Evolutionary conservation across 352 stramenopile genomes (phyloP).

Genomic region (Elongisporangium senticosum): DNA sequence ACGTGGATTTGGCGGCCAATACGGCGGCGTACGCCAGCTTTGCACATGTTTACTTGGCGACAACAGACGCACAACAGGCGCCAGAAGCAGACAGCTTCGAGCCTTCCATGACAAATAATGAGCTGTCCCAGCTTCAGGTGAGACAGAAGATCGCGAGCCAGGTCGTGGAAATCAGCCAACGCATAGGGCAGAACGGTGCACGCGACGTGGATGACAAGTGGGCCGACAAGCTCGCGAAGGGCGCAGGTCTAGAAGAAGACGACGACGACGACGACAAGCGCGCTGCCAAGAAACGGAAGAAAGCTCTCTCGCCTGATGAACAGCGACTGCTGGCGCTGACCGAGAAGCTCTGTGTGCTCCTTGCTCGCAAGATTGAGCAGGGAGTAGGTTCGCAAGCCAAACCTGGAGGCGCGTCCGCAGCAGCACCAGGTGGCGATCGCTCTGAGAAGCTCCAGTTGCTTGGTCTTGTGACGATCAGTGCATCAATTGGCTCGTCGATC

Average conservation of each 20-base stretch:
- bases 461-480: conserved; percentile 53
- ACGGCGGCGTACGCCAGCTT: conserved; percentile 28
- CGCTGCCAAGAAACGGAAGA: conserved; percentile 36
- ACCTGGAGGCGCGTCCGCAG: background rate
- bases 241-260: conserved; percentile 40
- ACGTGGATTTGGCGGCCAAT: conserved; percentile 6
- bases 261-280: conserved; percentile 26
- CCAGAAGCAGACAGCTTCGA: conserved; percentile 9
- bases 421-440: conserved; percentile 28
- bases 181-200: conserved; percentile 17
- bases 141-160: conserved; percentile 52
- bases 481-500: conserved; percentile 44
- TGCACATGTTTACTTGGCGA: conserved; percentile 21
- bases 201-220: conserved; percentile 48
- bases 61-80: background rate
- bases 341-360: conserved; percentile 59
- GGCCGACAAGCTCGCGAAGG: conserved; percentile 48
- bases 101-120: conserved; percentile 8
- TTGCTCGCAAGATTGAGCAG: conserved; percentile 29
- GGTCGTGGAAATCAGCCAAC: conserved; percentile 45
- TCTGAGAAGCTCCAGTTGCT: conserved; percentile 62
- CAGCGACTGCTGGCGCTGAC: conserved; percentile 65
- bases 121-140: conserved; percentile 39
- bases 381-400: conserved; percentile 3
- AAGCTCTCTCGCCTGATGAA: conserved; percentile 42